Conservation (phyloP, 2,329 filamentous ascomycete species). For the Ophiocordyceps camponoti-saundersi region DNA sequence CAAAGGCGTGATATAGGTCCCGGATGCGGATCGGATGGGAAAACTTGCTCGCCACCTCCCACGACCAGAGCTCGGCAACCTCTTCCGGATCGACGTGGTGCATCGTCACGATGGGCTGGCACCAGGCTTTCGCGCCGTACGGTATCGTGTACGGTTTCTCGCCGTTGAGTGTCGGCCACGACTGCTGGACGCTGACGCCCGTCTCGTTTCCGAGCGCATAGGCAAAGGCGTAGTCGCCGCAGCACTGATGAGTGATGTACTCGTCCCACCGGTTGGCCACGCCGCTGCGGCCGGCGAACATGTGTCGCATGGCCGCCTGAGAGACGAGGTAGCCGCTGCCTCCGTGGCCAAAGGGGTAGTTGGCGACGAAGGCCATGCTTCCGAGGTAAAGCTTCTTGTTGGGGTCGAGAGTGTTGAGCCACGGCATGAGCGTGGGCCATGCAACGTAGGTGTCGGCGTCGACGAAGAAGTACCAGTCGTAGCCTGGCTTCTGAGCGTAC, state of each 20-base stretch:
- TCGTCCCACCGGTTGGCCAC: constrained; percentile 30
- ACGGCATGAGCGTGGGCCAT: constrained; percentile 32
- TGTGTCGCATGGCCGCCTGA: constrained; percentile 28
- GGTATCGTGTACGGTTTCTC: constrained; percentile 35
- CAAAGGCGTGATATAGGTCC: constrained; percentile 29
- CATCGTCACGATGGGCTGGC: constrained; percentile 38
- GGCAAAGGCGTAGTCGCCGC: constrained; percentile 33
- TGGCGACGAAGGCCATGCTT: constrained; percentile 24
- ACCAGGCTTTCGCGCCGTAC: constrained; percentile 31
- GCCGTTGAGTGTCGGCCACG: constrained; percentile 37
- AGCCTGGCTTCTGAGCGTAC: constrained; percentile 28
- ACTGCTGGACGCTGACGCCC: constrained; percentile 21
- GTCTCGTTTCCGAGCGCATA: constrained; percentile 26
- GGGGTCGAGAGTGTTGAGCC: constrained; percentile 26
- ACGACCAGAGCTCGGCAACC: constrained; percentile 31
- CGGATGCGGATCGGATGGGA: constrained; percentile 20
- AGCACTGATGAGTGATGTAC: constrained; percentile 23
- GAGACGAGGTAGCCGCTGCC: constrained; percentile 38
- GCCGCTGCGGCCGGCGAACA: constrained; percentile 22
- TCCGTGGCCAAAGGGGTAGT: constrained; percentile 33
- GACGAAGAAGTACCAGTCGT: constrained; percentile 43
- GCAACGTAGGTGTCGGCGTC: constrained; percentile 42
- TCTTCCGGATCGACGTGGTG: constrained; percentile 35
- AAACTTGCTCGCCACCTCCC: constrained; percentile 24
- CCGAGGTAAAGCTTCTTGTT: constrained; percentile 30